Evolutionary conservation across 2,329 filamentous ascomycete genomes (phyloP).

Genomic region (Pestalotiopsis fici): DNA sequence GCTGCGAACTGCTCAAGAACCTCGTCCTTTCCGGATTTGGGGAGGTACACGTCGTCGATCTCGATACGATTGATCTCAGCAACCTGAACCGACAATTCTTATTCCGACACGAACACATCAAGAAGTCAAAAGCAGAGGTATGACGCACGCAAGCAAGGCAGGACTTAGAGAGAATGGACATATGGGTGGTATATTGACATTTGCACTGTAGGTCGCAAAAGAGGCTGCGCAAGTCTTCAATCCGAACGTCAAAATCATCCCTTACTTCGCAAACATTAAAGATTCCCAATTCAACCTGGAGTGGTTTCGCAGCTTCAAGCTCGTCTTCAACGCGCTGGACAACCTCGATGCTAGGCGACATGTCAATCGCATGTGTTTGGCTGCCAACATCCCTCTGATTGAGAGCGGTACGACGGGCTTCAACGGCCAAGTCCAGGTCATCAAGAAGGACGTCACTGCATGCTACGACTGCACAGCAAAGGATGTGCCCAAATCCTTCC

Average conservation of each 20-base stretch:
- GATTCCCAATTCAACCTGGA: conserved; percentile 81
- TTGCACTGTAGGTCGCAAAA: conserved; percentile 72
- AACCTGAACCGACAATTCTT: conserved; percentile 98
- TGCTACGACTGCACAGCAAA: conserved; percentile 96
- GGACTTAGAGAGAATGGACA: neutral
- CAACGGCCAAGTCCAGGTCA: conserved; percentile 96
- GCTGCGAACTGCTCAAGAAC: conserved; percentile 97
- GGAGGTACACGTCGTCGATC: conserved; percentile 91
- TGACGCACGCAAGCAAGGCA: conserved; percentile 32
- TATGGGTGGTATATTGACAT: conserved; percentile 18
- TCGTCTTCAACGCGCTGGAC: conserved; percentile 97
- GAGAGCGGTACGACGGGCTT: conserved; percentile 98
- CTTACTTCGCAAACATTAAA: conserved; percentile 95
- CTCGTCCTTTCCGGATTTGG: conserved; percentile 89
- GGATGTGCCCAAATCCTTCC: conserved; percentile 87
- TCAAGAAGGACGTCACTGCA: conserved; percentile 87
- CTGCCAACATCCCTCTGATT: conserved; percentile 85
- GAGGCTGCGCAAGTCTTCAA: conserved; percentile 91
- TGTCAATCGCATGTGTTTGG: conserved; percentile 96
- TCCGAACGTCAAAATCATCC: conserved; percentile 80
- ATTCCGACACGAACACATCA: conserved; percentile 95
- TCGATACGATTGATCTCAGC: conserved; percentile 97
- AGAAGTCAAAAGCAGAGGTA: conserved; percentile 92
- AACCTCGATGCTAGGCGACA: conserved; percentile 92
- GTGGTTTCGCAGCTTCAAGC: conserved; percentile 81